phyloP scores from a whole-genome alignment of 176 grass and related monocot genomes.

The Eleusine indica region DNA sequence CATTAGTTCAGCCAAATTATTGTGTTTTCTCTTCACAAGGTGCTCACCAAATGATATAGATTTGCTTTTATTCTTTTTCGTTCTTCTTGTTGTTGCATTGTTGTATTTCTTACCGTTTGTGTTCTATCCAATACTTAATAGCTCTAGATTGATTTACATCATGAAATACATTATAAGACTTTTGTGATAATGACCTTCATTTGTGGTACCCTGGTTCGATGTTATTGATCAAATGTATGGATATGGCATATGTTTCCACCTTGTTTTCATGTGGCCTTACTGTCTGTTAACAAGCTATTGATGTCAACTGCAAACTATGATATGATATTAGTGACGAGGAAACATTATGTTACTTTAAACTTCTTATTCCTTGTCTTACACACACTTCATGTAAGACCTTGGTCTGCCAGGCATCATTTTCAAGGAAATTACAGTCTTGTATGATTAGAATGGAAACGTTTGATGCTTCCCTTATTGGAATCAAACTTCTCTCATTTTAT shows the following conservation, averaged over 20 bases:
- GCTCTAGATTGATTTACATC: neutral
- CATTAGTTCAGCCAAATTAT: constrained; percentile 16
- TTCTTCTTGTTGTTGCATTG: constrained; percentile 5
- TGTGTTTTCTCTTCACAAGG: neutral
- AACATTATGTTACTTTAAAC: constrained; percentile 11
- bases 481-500: constrained; percentile 29
- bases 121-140: neutral
- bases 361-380: neutral
- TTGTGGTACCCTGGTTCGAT: neutral
- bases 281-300: neutral
- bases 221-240: neutral
- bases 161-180: constrained; percentile 9
- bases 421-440: neutral
- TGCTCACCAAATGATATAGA: constrained; percentile 1
- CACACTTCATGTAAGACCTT: constrained; percentile 14
- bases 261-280: neutral
- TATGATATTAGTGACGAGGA: constrained; percentile 7
- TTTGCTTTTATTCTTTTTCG: neutral
- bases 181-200: constrained; percentile 6
- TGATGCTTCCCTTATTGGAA: neutral
- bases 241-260: constrained; percentile 29
- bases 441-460: constrained; percentile 17
- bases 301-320: neutral
- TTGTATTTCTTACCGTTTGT: constrained; percentile 26
- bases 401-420: constrained; percentile 5